Evolutionary conservation across 495 filamentous ascomycete species (phyloP), one percentile per base, ranked within the genome.

Genomic region (Daldinia childiae): DNA sequence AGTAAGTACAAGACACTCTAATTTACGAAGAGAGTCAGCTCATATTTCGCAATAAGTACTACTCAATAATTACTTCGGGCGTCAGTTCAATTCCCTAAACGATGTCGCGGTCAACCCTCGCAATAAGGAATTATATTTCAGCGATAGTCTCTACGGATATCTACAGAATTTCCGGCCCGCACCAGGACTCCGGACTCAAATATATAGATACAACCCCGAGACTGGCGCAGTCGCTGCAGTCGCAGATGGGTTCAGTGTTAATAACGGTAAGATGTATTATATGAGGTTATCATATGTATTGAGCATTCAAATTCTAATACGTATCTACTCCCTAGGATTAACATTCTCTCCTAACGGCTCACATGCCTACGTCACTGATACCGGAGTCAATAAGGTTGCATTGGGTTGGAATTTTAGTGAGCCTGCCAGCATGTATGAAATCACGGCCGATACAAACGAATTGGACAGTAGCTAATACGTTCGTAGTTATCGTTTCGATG

Each of bases 121-220:
- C 9, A 89, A 87, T 69, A 83, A 84, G 5, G 81, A 84, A 15
- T 78, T 91, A 32, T 91, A 89, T 80, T 90, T 90, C 64, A 91
- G 88, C 1, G 88, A 91, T 73, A 87, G 87, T 1, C 81, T 79
- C n/a, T 91, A 90, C 65, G 88, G 88, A 8, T 81, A 80, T 58
- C 80, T 87, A 36, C 85, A 90, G 66, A 83, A 87, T 5, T 89
- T 87, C 77, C 80, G 88, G 14, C 86, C 83, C 0, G 58, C 61
- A 0, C 87, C 87, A 0, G 79, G 79, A 0, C 66, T 91, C 3
- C 87, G 82, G 12, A 82, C 77, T 34, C 88, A 89, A 65, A 87
- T 90, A 5, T 90, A 88, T 73, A 80, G 86, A 14, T 88, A 81
- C 52, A 78, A 84, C 58, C 80, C 83, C 7, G 64, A 67, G 6